These are phyloP conservation scores for Phytophthora quininea DNA, from an alignment of 352 stramenopile genomes.

Conservation along the genomic window DNA sequence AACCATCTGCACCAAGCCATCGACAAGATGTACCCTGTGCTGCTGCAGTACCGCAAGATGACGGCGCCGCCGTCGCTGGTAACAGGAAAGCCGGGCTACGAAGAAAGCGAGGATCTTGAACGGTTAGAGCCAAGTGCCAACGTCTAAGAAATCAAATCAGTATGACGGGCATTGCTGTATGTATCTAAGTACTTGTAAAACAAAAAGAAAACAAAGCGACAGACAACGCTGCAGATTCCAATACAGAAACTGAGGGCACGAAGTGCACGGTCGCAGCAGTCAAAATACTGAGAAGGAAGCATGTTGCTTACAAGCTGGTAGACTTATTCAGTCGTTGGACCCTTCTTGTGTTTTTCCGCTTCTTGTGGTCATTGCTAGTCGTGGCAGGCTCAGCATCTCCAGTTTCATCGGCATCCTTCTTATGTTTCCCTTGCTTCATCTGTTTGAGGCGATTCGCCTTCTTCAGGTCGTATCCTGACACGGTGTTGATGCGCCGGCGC, in stretches of 20 bases:
- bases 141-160: slow-evolving; percentile 41
- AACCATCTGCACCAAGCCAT: slow-evolving; percentile 64
- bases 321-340: slow-evolving; percentile 24
- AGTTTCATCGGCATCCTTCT: slow-evolving; percentile 17
- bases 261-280: too few species aligned
- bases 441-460: slow-evolving; percentile 75
- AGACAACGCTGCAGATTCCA: background rate
- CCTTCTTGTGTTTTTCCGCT: slow-evolving; percentile 39
- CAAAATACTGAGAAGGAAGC: too few species aligned
- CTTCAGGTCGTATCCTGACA: slow-evolving; percentile 88
- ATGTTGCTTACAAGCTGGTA: too few species aligned
- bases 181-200: slow-evolving; percentile 24
- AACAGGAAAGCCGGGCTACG: slow-evolving; percentile 71
- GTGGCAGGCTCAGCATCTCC: slow-evolving; percentile 16
- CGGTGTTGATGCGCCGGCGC: slow-evolving; percentile 82
- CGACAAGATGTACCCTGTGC: slow-evolving; percentile 73
- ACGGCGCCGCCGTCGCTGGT: slow-evolving; percentile 71
- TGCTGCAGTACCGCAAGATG: slow-evolving; percentile 78
- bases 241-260: too few species aligned
- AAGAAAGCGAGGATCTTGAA: slow-evolving; percentile 71
- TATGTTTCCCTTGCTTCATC: slow-evolving; percentile 48
- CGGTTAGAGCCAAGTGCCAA: slow-evolving; percentile 64
- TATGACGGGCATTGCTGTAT: slow-evolving; percentile 32
- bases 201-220: slow-evolving; percentile 23
- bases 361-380: slow-evolving; percentile 15